phyloP scores from a whole-genome alignment of 306 rosid species.

The Cucumis cinereus region DNA sequence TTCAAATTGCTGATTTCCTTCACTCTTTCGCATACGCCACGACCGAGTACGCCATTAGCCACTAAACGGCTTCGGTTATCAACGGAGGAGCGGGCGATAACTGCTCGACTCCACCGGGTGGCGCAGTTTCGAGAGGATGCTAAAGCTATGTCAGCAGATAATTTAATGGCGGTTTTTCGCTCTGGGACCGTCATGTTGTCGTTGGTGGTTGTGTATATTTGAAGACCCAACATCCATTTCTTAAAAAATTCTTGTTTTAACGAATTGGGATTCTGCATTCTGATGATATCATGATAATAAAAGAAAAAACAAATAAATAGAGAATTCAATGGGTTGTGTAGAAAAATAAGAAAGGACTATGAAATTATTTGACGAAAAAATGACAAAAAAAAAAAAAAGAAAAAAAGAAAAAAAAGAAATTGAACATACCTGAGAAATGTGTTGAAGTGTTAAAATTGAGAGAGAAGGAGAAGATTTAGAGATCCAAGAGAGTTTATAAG shows the following conservation, averaged over 20 bases:
- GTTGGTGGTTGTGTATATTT: slow-evolving; percentile 29
- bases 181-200: slow-evolving; percentile 41
- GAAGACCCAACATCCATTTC: slow-evolving; percentile 56
- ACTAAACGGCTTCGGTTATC: slow-evolving; percentile 1
- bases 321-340: not conserved
- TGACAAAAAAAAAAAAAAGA: no score
- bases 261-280: slow-evolving; percentile 37
- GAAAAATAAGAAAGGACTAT: not conserved
- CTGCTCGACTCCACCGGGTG: slow-evolving; percentile 58
- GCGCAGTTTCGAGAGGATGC: slow-evolving; percentile 45
- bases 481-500: slow-evolving; percentile 28
- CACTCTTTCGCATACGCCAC: not conserved
- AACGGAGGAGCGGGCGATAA: slow-evolving; percentile 27
- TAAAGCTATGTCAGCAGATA: slow-evolving; percentile 77
- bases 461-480: slow-evolving; percentile 17
- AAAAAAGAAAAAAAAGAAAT: not conserved
- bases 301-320: not conserved
- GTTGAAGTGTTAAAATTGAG: not conserved
- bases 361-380: not conserved
- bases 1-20: not conserved
- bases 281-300: not conserved
- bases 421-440: slow-evolving; percentile 20
- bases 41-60: slow-evolving; percentile 13
- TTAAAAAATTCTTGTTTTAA: slow-evolving; percentile 51
- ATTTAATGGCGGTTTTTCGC: slow-evolving; percentile 66